Evolutionary conservation across 345 rosid genomes (phyloP).

Genomic region (Salix suchowensis): DNA sequence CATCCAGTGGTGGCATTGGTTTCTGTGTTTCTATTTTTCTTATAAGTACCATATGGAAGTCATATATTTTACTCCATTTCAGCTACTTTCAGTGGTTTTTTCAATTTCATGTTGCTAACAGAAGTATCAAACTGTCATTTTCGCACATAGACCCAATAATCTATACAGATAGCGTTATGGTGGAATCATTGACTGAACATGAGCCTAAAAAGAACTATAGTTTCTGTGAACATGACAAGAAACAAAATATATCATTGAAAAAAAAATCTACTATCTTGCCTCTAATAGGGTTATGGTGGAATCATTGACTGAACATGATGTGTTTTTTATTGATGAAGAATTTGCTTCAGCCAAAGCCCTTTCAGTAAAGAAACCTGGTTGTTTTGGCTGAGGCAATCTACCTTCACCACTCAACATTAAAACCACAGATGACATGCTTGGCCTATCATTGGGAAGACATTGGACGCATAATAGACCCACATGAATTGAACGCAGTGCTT

Average conservation of each 20-base stretch:
- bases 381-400: not conserved
- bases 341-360: not conserved
- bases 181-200: too few species aligned
- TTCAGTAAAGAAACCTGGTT: constrained; percentile 5
- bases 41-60: not conserved
- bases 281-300: not conserved
- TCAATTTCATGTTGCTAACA: too few species aligned
- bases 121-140: too few species aligned
- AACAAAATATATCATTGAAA: too few species aligned
- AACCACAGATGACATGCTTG: constrained; percentile 8
- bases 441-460: not conserved
- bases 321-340: not conserved
- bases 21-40: not conserved
- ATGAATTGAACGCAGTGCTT: not conserved
- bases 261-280: not conserved
- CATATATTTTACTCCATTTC: not conserved
- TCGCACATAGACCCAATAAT: too few species aligned
- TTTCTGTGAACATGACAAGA: too few species aligned
- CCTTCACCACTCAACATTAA: not conserved
- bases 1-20: not conserved
- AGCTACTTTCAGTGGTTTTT: not conserved
- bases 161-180: too few species aligned
- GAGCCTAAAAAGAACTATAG: too few species aligned
- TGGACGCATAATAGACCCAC: not conserved
- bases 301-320: not conserved